Base-by-base conservation (phyloP, 192 early-diverging fungal genomes). In the Coemansia sp. region DNA sequence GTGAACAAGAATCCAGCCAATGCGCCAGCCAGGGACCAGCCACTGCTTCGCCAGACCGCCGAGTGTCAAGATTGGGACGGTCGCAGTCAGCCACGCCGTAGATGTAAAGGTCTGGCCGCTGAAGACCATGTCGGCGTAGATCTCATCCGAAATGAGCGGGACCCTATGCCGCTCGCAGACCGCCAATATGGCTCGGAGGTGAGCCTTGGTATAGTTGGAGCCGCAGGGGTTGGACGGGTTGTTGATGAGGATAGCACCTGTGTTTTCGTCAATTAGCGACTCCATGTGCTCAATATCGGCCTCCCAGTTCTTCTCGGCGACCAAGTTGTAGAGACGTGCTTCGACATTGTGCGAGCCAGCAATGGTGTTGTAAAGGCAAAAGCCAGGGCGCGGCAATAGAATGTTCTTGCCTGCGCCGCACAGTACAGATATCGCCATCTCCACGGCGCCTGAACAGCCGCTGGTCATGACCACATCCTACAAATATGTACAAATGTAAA, bases 201-300 rank as follows among this genome's bases (percentile, higher is more conserved):
- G 93, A 24, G 85, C 68, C 29, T 86, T 81, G 38, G 88, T 83
- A 68, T 90, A 96, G 43, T 93, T 92, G 32, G 93, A 95, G 4
- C 94, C 94, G 65, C 94, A 96, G 1, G 94, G 94, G 75, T 96
- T 96, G 41, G 91, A 93, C 34, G 94, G 93, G 79, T 94, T 96
- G 85, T 94, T 95, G 81, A 95, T 89, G 39, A 95, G 67, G 43
- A 95, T 89, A 22, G 87, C 89, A 1, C 87, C 86, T 4, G 94
- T 96, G 39, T 92, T 88, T 0, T 86, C 84, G 69, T 96, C 91
- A 56, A 96, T 91, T 64, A 92, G 84, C 3, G 88, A 87, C 68
- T 90, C 90, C 67, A 96, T 70, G 34, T 94, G 89, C 24, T 76
- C 86, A 30, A 96, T 71, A 78, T 96, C 94, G 32, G 86, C 85